phyloP scores from a whole-genome alignment of 371 early-diverging fungal genomes.

The Agmasoma carcini region DNA sequence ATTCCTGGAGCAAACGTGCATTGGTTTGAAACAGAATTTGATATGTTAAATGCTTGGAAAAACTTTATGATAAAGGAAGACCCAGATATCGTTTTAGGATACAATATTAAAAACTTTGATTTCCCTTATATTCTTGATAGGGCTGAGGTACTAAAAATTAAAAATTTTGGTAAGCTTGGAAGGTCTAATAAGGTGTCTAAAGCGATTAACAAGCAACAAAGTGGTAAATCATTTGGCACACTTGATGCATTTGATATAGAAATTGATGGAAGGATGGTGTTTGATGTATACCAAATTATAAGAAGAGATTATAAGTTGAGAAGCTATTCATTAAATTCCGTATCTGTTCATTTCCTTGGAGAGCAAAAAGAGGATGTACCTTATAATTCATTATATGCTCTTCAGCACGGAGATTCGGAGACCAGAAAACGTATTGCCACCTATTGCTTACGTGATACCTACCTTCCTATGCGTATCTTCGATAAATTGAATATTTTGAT shows the following conservation, averaged over 20 bases:
- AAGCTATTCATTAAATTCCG: constrained; percentile 87
- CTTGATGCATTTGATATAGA: constrained; percentile 70
- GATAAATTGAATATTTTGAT: constrained; percentile 87
- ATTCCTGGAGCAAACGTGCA: constrained; percentile 79
- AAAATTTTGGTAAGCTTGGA: constrained; percentile 67
- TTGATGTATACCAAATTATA: constrained; percentile 86
- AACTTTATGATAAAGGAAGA: constrained; percentile 58
- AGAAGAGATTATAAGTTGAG: constrained; percentile 87
- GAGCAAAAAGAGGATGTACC: constrained; percentile 99
- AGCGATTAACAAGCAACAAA: constrained; percentile 67
- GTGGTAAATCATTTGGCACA: constrained; percentile 76
- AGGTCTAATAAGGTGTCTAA: constrained; percentile 58
- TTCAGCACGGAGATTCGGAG: constrained; percentile 80
- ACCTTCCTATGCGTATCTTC: constrained; percentile 79
- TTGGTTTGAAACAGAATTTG: constrained; percentile 66
- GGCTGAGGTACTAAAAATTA: constrained; percentile 61
- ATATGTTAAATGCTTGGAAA: constrained; percentile 67
- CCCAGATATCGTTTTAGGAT: constrained; percentile 94
- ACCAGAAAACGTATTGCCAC: constrained; percentile 86
- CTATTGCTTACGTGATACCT: constrained; percentile 94
- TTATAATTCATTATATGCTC: constrained; percentile 81
- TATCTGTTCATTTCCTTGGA: constrained; percentile 80
- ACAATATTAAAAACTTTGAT: constrained; percentile 92
- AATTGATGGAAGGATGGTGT: constrained; percentile 78
- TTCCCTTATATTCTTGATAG: constrained; percentile 86